These are phyloP conservation scores for Aspergillus baeticus DNA, from an alignment of 495 filamentous ascomycete species.

Conservation along the genomic window DNA sequence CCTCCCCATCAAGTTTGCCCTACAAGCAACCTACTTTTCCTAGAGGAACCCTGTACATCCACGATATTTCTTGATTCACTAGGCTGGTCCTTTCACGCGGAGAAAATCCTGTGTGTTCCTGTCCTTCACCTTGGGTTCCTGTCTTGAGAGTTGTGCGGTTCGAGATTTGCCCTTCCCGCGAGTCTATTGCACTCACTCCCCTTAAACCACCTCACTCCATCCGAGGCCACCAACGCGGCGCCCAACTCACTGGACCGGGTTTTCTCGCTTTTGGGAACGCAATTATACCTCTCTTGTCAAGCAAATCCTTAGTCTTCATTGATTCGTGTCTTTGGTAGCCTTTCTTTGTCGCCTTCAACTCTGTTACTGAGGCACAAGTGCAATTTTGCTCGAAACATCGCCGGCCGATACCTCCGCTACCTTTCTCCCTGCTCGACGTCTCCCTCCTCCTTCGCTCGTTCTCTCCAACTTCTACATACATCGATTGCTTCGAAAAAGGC, in stretches of 20 bases:
- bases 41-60: slow-evolving; percentile 9
- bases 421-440: slow-evolving; percentile 10
- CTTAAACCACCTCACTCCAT: slow-evolving; percentile 23
- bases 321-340: slow-evolving; percentile 2
- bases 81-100: slow-evolving; percentile 23
- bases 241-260: slow-evolving; percentile 11
- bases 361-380: slow-evolving; percentile 12
- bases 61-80: slow-evolving; percentile 4
- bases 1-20: slow-evolving; percentile 11
- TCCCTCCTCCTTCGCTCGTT: slow-evolving; percentile 7
- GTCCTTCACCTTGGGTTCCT: slow-evolving; percentile 1
- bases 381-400: slow-evolving; percentile 25
- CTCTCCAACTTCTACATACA: neutral
- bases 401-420: slow-evolving; percentile 25
- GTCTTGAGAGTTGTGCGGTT: slow-evolving; percentile 20
- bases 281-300: slow-evolving; percentile 4
- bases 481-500: neutral
- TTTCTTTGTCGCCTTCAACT: slow-evolving; percentile 9
- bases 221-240: slow-evolving; percentile 15
- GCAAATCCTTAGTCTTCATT: neutral
- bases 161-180: slow-evolving; percentile 24
- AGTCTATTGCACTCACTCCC: slow-evolving; percentile 28
- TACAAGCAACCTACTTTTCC: slow-evolving; percentile 8
- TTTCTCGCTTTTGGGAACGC: slow-evolving; percentile 5
- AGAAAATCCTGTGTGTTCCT: slow-evolving; percentile 10